phyloP scores from a whole-genome alignment of 352 stramenopile genomes.

The Aphanomyces euteiches region DNA sequence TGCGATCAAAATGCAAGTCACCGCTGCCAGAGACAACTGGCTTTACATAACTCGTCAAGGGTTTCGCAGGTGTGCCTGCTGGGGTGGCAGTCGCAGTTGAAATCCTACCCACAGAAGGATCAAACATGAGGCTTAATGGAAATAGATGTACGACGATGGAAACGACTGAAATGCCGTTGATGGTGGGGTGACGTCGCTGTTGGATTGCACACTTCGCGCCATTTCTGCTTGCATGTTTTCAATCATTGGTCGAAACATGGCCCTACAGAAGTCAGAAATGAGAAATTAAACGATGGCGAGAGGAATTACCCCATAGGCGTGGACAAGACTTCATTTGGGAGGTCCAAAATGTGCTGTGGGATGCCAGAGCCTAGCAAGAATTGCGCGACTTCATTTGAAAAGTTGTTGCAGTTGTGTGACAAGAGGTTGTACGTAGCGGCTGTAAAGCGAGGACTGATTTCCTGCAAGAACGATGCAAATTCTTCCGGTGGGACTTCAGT shows the following conservation, averaged over 20 bases:
- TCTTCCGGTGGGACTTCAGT: constrained; percentile 65
- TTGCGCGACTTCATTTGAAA: constrained; percentile 85
- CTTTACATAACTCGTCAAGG: constrained; percentile 8
- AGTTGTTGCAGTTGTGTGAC: constrained; percentile 97
- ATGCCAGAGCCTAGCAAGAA: constrained; percentile 88
- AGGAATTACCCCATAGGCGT: constrained; percentile 81
- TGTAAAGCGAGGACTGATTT: constrained; percentile 81
- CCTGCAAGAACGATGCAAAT: constrained; percentile 81
- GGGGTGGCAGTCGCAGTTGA: background rate
- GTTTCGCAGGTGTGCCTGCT: background rate
- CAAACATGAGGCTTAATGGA: background rate
- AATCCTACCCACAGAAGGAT: constrained; percentile 37
- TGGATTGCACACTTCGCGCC: constrained; percentile 51
- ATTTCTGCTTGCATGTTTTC: constrained; percentile 83
- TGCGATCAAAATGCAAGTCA: constrained; percentile 47
- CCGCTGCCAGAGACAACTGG: constrained; percentile 58
- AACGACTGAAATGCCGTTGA: constrained; percentile 24
- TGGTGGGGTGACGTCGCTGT: constrained; percentile 36
- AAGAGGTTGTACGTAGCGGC: constrained; percentile 92
- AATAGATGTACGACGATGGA: background rate
- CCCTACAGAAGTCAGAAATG: constrained; percentile 34
- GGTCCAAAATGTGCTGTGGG: constrained; percentile 85
- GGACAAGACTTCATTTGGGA: constrained; percentile 84
- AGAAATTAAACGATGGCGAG: background rate
- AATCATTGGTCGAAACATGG: constrained; percentile 75